phyloP scores from a whole-genome alignment of 495 filamentous ascomycete genomes.

The Xylaria castorea region DNA sequence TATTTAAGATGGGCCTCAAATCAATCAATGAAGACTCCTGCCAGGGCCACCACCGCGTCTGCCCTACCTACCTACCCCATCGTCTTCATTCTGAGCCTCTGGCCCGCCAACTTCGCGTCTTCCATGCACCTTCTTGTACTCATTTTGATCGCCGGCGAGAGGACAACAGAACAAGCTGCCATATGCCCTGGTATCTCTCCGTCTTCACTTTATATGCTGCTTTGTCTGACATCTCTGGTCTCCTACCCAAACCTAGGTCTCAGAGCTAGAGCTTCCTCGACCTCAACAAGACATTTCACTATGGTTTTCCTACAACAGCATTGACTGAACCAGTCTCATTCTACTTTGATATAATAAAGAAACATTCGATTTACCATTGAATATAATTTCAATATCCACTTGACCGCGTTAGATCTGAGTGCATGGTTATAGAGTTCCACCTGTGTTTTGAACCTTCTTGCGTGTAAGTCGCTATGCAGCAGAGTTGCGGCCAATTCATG shows the following conservation, averaged over 20 bases:
- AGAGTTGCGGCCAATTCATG: constrained; percentile 25
- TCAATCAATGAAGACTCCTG: constrained; percentile 20
- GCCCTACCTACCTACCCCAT: constrained; percentile 44
- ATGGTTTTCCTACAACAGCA: constrained; percentile 16
- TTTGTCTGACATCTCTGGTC: constrained; percentile 19
- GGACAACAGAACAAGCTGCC: constrained; percentile 37
- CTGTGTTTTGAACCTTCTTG: constrained; percentile 24
- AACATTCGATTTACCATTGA: not conserved
- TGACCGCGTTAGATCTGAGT: constrained; percentile 26
- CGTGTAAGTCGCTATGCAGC: constrained; percentile 33
- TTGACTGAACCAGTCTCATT: constrained; percentile 24
- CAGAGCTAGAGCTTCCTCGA: constrained; percentile 39
- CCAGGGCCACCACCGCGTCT: constrained; percentile 15
- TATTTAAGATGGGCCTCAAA: constrained; percentile 42
- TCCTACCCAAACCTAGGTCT: constrained; percentile 26
- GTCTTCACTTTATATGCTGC: not conserved
- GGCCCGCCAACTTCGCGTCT: constrained; percentile 29
- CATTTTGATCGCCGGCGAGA: constrained; percentile 49
- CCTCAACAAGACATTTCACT: constrained; percentile 25
- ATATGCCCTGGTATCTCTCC: constrained; percentile 1
- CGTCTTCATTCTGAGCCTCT: constrained; percentile 29
- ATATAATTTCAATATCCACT: constrained; percentile 21
- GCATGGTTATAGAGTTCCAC: constrained; percentile 34
- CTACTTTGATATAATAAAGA: constrained; percentile 28
- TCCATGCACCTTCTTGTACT: constrained; percentile 42